A percentile compares a stretch with the other conserved stretches of the same genome.
These are phyloP conservation scores for Pilaira anomala DNA, from an alignment of 192 early-diverging fungal species.

Conservation along the genomic window DNA sequence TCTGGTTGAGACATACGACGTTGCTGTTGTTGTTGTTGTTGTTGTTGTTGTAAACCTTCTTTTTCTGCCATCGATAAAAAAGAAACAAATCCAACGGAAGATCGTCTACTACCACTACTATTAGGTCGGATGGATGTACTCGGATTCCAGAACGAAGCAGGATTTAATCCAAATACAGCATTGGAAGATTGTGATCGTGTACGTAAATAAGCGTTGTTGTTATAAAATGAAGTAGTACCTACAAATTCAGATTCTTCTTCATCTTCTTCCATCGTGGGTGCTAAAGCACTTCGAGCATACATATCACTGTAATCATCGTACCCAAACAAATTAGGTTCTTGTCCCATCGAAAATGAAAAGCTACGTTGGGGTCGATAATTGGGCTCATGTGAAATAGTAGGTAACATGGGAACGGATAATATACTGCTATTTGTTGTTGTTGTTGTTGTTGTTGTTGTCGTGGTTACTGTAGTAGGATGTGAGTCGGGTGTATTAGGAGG, in stretches of 20 bases:
- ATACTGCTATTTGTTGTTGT: constrained; percentile 36
- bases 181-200: constrained; percentile 11
- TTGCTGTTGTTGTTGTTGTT: constrained; percentile 60
- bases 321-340: constrained; percentile 44
- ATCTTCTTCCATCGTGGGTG: constrained; percentile 12
- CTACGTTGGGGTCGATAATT: constrained; percentile 56
- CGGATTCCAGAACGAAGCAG: not conserved
- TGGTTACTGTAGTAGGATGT: constrained; percentile 2
- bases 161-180: not conserved
- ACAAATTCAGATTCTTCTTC: not conserved
- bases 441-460: constrained; percentile 40
- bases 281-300: not conserved
- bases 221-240: not conserved
- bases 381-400: constrained; percentile 40
- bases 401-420: constrained; percentile 39
- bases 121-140: not conserved
- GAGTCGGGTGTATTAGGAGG: constrained; percentile 18
- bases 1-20: constrained; percentile 23
- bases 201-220: constrained; percentile 1
- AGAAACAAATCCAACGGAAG: constrained; percentile 12
- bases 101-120: constrained; percentile 1
- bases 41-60: constrained; percentile 2
- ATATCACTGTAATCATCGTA: constrained; percentile 42
- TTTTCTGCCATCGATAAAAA: constrained; percentile 11
- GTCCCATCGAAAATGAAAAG: constrained; percentile 62